Percentiles rank a stretch among this genome's conserved stretches.
Evolutionary conservation across 1,139 yeast genomes (phyloP).

Genomic region (Lodderomyces orthopsilosis): DNA sequence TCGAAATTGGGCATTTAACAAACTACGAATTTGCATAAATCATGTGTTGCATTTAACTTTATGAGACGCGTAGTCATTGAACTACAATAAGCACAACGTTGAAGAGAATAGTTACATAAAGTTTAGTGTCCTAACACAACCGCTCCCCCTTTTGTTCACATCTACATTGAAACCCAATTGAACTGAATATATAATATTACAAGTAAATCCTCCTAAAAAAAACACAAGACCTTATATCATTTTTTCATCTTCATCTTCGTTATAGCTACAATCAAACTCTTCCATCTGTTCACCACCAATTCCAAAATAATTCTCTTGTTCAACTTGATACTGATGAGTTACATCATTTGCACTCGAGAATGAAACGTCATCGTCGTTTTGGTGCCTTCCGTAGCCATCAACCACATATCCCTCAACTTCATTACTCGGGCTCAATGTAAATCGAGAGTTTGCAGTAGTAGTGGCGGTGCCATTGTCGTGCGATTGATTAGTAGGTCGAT

Average conservation of each 20-base stretch:
- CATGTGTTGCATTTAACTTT: too few species aligned
- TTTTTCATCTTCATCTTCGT: slow-evolving; percentile 11
- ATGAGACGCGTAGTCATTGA: too few species aligned
- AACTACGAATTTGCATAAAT: too few species aligned
- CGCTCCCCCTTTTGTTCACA: too few species aligned
- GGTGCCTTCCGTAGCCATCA: slow-evolving; percentile 28
- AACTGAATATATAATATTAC: background rate
- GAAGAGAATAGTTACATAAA: too few species aligned
- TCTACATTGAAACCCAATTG: too few species aligned
- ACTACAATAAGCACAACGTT: too few species aligned
- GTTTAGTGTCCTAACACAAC: too few species aligned
- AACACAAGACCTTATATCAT: slow-evolving; percentile 5
- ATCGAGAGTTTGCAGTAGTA: background rate
- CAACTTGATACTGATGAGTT: slow-evolving; percentile 24
- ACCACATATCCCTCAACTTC: slow-evolving; percentile 43
- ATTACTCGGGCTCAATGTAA: slow-evolving; percentile 34
- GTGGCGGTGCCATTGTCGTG: background rate
- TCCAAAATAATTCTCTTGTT: slow-evolving; percentile 43
- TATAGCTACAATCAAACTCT: slow-evolving; percentile 9
- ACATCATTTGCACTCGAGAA: background rate
- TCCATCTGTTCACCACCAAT: slow-evolving; percentile 14
- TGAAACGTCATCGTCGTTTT: background rate
- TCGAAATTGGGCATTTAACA: too few species aligned
- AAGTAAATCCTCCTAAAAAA: background rate
- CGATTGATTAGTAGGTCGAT: slow-evolving; percentile 1